Evolutionary conservation across 495 filamentous ascomycete genomes (phyloP), one percentile per base, ranked within the genome.

Genomic region (Letharia lupina): DNA sequence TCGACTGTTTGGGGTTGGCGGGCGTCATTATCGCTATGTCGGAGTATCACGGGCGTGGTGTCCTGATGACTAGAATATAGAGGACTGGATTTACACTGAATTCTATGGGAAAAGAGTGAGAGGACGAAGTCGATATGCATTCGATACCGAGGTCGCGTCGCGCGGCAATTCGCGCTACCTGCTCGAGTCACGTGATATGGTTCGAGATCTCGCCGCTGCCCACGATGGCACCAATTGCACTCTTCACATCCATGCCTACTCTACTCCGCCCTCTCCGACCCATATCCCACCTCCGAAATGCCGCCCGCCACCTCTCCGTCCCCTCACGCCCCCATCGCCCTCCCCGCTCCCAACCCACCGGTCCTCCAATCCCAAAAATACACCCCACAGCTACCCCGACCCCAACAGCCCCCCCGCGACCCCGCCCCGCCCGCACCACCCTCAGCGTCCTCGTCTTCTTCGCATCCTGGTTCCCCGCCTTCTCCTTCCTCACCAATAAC

Each of bases 401-500:
- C 18, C 35, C 66, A 28, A 20, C 41, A 5, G 11, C 63, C 15
- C 45, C 0, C 9, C 64, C 13, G n/a, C 64, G 16, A 47, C 8
- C 9, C 64, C 13, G 35, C 64, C 6, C 39, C 39, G 4, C 39
- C 60, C 7, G 23, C 56, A 48, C 54, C 11, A 50, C 20, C 28
- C 11, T 61, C 57, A 52, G 45, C 40, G 9, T 48, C 63, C 50
- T 64, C 67, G 18, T 33, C 63, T 20, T 41, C n/a, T 12, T 58
- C 23, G 18, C 50, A 0, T 40, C 47, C 58, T 57, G 47, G 40
- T 31, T 41, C 57, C 23, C 64, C 18, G 15, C 40, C 40, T 40
- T 35, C 23, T 39, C 87, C 54, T 87, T 84, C 76, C 83, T 90
- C 76, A 83, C 85, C 60, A 78, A 81, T 58, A 79, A 88, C 70